Conservation (phyloP, 768 basidiomycete species). For the Auriscalpium microsporum region DNA sequence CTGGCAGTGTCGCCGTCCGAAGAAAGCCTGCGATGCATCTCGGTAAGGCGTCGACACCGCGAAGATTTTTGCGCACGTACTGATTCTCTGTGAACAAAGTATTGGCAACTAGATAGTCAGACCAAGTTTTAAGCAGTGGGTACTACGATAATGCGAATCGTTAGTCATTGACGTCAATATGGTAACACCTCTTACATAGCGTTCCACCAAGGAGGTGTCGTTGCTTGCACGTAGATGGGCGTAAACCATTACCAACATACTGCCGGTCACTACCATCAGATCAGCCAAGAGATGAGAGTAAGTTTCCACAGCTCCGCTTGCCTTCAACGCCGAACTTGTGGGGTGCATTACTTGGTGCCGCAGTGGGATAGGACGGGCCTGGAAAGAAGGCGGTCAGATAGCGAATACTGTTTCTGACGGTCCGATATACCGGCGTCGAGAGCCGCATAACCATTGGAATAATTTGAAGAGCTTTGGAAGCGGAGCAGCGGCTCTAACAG, state of each 20-base stretch:
- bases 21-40: background rate
- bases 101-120: slow-evolving; percentile 1
- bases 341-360: background rate
- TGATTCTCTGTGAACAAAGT: slow-evolving; percentile 2
- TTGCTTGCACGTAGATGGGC: slow-evolving; percentile 2
- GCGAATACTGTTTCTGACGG: background rate
- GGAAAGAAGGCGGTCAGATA: background rate
- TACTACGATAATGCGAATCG: background rate
- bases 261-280: slow-evolving; percentile 6
- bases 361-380: slow-evolving; percentile 4
- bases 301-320: background rate
- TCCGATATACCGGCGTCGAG: slow-evolving; percentile 6
- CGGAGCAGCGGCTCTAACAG: slow-evolving; percentile 11
- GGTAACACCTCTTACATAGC: background rate
- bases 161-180: background rate
- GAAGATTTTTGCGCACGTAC: background rate
- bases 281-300: background rate
- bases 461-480: background rate
- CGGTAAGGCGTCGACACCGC: no score
- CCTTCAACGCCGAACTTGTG: slow-evolving; percentile 10
- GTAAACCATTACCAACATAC: slow-evolving; percentile 14
- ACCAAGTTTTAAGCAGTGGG: slow-evolving; percentile 3
- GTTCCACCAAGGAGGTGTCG: background rate
- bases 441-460: slow-evolving; percentile 1
- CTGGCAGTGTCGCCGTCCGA: background rate